Evolutionary conservation across 805 yeast species (phyloP).

Genomic region (Cyberlindnera euphorbiae): DNA sequence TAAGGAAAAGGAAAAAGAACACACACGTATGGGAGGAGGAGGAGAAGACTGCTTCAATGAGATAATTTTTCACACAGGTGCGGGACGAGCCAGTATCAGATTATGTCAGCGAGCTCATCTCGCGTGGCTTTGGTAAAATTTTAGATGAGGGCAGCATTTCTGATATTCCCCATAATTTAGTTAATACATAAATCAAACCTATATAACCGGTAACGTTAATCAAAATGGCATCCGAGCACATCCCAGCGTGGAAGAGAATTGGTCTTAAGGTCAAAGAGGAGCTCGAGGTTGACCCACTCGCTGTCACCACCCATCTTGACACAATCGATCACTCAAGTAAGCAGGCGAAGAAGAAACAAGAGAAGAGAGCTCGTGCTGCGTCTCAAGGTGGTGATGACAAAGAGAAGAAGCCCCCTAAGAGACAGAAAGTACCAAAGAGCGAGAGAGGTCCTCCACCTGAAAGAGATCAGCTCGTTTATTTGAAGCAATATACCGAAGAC

Average conservation of each 20-base stretch:
- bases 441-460: constrained; percentile 72
- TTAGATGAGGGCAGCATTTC: constrained; percentile 5
- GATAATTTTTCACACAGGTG: background rate
- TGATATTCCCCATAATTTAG: no score
- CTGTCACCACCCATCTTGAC: constrained; percentile 41
- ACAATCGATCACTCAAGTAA: constrained; percentile 37
- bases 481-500: constrained; percentile 54
- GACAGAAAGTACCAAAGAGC: constrained; percentile 61
- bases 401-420: constrained; percentile 58
- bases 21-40: background rate
- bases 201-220: no score
- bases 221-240: constrained; percentile 22
- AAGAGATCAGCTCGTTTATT: constrained; percentile 65
- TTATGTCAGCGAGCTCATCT: no score
- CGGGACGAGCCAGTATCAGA: no score
- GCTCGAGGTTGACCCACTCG: constrained; percentile 40
- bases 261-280: constrained; percentile 60
- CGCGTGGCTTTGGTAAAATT: no score
- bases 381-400: constrained; percentile 12
- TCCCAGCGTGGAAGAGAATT: constrained; percentile 83
- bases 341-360: constrained; percentile 37
- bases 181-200: no score
- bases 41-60: no score
- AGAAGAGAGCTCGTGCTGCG: constrained; percentile 15
- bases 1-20: constrained; percentile 5